A percentile compares a stretch with the other conserved stretches of the same genome.
Conservation (phyloP, 495 filamentous ascomycete species). For the Apiosordaria backusii region DNA sequence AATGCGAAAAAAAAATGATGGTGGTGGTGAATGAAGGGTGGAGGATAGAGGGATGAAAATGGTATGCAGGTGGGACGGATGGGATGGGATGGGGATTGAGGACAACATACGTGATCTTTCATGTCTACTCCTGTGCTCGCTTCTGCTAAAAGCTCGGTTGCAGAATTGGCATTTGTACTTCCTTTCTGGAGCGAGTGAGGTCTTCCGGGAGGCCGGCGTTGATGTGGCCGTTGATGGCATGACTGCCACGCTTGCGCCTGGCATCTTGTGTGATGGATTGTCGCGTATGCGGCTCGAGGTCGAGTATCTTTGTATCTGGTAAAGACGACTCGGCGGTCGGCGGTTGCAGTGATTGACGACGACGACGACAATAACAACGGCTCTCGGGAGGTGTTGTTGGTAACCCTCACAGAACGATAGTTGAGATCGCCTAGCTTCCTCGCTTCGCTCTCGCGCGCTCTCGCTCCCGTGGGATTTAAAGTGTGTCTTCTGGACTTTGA, state of each 20-base stretch:
- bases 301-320: slow-evolving; percentile 9
- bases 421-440: slow-evolving; percentile 48
- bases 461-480: slow-evolving; percentile 58
- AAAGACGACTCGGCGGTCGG: slow-evolving; percentile 19
- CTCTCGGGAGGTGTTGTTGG: slow-evolving; percentile 29
- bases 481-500: slow-evolving; percentile 52
- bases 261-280: slow-evolving; percentile 48
- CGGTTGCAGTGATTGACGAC: slow-evolving; percentile 14
- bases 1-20: not conserved
- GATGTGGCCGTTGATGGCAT: slow-evolving; percentile 55
- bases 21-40: not conserved
- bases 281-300: slow-evolving; percentile 15
- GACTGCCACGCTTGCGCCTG: slow-evolving; percentile 62
- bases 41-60: not conserved
- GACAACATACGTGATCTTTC: slow-evolving; percentile 90
- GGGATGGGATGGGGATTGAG: slow-evolving; percentile 17
- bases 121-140: slow-evolving; percentile 94
- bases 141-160: slow-evolving; percentile 92
- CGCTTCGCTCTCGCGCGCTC: slow-evolving; percentile 46
- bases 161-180: slow-evolving; percentile 99
- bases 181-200: slow-evolving; percentile 69
- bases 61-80: slow-evolving; percentile 8
- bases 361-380: slow-evolving; percentile 35
- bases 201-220: slow-evolving; percentile 58
- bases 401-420: slow-evolving; percentile 48